Evolutionary conservation across 2,329 filamentous ascomycete genomes (phyloP), one percentile per base, ranked within the genome.

Genomic region (Aureobasidium mangrovei): DNA sequence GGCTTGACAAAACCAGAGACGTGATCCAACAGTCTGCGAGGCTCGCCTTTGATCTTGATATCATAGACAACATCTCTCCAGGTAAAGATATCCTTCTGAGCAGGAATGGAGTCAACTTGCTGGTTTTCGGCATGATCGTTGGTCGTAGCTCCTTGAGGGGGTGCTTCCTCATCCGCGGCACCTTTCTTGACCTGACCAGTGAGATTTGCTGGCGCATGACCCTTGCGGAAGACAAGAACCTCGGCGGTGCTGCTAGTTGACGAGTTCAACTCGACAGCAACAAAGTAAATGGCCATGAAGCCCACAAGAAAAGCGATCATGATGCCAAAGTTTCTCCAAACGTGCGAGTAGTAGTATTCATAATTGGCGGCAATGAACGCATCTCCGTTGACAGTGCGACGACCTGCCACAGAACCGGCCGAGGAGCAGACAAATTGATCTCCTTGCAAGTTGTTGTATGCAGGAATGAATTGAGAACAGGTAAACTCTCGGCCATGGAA

Each of bases 1-100:
- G 91, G 91, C 70, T 94, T 93, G 57, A 96, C 89, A 87, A 88
- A 96, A 35, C 91, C 91, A 64, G 94, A 86, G 9, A 95, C 87
- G 58, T 93, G 76, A 62, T 95, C 84, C 56, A 96, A 74, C 63
- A 96, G 86, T 41, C 85, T 82, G 12, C 89, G 80, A 1, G 77
- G 72, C 62, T 91, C 82, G 10, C 76, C 76, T 74, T 94, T 94
- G 71, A 95, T 90, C 68, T 87, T 85, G 67, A 88, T 85, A 41
- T 79, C 77, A 60, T 81, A 95, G 71, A 85, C 90, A 1, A 95
- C 84, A 61, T 91, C 78, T 60, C 84, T 79, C 90, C 89, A 95
- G 64, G 89, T 86, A 75, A 94, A 94, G 57, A 91, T 81, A 26
- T 18, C 18, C 18, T 18, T 18, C 18, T 52, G 24, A 24, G 18